Evolutionary conservation across 108 stramenopile species (phyloP).

Genomic region (Nitzschia inconspicua): DNA sequence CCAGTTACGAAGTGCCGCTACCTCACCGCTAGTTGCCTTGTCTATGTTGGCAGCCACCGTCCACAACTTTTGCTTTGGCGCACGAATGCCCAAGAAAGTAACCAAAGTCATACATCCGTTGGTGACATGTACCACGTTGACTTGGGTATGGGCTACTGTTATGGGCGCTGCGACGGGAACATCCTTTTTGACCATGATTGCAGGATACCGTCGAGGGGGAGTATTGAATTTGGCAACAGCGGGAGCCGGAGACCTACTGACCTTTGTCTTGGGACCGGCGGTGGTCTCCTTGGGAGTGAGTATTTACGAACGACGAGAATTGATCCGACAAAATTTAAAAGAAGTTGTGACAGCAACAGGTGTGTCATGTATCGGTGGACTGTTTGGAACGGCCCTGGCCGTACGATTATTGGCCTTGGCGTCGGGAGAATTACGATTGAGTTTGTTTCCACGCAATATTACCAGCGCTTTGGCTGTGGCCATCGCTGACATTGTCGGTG

Average conservation of each 20-base stretch:
- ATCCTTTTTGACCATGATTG: conserved; percentile 44
- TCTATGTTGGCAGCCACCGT: conserved; percentile 64
- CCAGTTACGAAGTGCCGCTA: conserved; percentile 2
- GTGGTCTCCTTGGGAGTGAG: conserved; percentile 70
- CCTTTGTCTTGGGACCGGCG: conserved; percentile 75
- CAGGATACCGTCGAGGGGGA: conserved; percentile 41
- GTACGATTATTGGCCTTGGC: conserved; percentile 50
- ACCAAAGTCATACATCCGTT: conserved; percentile 67
- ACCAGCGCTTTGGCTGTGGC: conserved; percentile 89
- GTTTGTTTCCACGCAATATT: conserved; percentile 75
- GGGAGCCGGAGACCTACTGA: conserved; percentile 68
- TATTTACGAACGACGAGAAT: conserved; percentile 70
- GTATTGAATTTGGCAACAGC: conserved; percentile 28
- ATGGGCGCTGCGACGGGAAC: conserved; percentile 45
- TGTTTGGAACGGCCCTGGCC: conserved; percentile 66
- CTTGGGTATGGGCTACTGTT: conserved; percentile 42
- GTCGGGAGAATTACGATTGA: conserved; percentile 50
- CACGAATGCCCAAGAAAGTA: conserved; percentile 60
- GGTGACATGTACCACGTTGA: conserved; percentile 59
- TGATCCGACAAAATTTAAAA: conserved; percentile 65
- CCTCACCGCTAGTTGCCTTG: conserved; percentile 32
- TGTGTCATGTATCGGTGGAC: conserved; percentile 61
- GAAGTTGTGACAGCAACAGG: conserved; percentile 59
- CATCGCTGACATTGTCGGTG: conserved; percentile 81
- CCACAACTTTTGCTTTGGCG: conserved; percentile 63